phyloP scores from a whole-genome alignment of 495 filamentous ascomycete species.

The Pyrenula massariospora region DNA sequence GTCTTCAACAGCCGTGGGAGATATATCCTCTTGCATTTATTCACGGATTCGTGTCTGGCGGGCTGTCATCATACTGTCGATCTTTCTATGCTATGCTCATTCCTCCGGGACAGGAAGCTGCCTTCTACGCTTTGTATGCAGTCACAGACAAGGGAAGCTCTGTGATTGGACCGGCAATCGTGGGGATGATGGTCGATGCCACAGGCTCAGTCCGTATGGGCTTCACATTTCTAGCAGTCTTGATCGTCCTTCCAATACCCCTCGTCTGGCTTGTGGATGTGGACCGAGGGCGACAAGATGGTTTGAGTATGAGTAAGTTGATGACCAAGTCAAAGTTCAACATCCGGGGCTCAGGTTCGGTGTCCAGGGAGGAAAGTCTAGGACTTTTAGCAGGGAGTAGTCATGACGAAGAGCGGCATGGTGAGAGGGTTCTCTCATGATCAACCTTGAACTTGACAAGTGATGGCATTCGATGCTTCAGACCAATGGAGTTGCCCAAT shows the following conservation, averaged over 20 bases:
- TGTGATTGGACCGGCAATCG: constrained; percentile 79
- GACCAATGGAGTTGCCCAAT: no score
- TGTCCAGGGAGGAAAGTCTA: no score
- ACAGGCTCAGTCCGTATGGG: constrained; percentile 75
- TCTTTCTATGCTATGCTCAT: constrained; percentile 76
- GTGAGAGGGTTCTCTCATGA: no score
- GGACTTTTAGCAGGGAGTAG: no score
- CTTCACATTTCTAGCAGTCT: constrained; percentile 74
- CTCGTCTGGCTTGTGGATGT: constrained; percentile 71
- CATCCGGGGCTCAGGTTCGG: no score
- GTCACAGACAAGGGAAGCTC: constrained; percentile 89
- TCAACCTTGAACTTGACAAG: no score
- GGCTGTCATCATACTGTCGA: constrained; percentile 73
- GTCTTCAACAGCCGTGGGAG: constrained; percentile 80
- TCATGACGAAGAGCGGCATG: no score
- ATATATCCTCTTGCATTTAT: constrained; percentile 79
- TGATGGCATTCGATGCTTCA: no score
- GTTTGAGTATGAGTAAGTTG: constrained; percentile 47
- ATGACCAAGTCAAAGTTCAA: constrained; percentile 36
- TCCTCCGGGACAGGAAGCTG: constrained; percentile 81
- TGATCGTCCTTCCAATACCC: constrained; percentile 67
- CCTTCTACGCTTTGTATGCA: constrained; percentile 86
- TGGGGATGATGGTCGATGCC: constrained; percentile 70
- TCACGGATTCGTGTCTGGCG: constrained; percentile 78
- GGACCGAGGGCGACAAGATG: constrained; percentile 64